Evolutionary conservation across 2,329 filamentous ascomycete species (phyloP), one percentile per base, ranked within the genome.

Genomic region (Colletotrichum camelliae): DNA sequence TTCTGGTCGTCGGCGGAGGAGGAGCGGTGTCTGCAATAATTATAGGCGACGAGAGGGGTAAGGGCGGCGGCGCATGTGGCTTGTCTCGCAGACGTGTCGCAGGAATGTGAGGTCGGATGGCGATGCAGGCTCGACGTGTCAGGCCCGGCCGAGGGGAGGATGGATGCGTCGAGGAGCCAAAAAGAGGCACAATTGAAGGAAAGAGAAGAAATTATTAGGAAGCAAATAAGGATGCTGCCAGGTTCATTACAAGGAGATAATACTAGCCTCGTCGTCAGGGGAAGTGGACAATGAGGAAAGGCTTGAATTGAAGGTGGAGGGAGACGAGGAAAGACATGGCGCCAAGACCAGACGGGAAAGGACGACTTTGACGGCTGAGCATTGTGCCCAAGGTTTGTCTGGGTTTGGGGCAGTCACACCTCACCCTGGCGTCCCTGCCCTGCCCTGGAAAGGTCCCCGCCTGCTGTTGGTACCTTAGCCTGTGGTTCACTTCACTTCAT

Each of bases 271-370:
- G 27, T 33, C 58, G 27, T n/a, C 58, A 61, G 58, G 15, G 52
- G 48, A 7, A 12, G 58, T 12, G 10, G 37, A 31, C 31, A 52
- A 24, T 48, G 33, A 29, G 37, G 31, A 48, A 67, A n/a, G 24
- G 37, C 35, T 27, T 62, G 60, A 27, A 48, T 29, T 48, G n/a
- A 21, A 18, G 37, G 39, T 52, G 21, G 29, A 39, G 55, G 29
- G 37, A 48, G 15, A 27, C 24, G 24, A 27, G 43, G 31, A 21
- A 65, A 58, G 43, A 66, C 16, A 24, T n/a, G 21, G 39, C 58
- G 57, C 66, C 57, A 74, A 35, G 66, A 57, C 66, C n/a, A 64
- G 52, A 72, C 21, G 35, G 67, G 71, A 57, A 74, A 57, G 58
- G 58, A 37, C 62, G 7, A 55, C 43, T 52, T 52, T 21, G 43